phyloP scores from a whole-genome alignment of 75 land plant species.

The Picea sitchensis region DNA sequence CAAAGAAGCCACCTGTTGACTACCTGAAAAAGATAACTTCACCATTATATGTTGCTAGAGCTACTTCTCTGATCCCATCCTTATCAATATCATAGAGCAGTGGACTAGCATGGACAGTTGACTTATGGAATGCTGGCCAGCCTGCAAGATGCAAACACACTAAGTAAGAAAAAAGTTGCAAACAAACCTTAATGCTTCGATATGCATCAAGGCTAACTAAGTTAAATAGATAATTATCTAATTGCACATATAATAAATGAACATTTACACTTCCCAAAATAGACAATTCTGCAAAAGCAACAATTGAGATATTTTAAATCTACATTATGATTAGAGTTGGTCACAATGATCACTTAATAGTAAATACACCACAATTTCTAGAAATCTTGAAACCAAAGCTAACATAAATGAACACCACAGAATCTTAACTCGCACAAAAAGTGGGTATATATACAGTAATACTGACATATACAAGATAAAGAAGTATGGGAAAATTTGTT shows the following conservation, averaged over 20 bases:
- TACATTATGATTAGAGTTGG: too few species aligned
- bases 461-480: too few species aligned
- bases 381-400: too few species aligned
- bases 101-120: constrained; percentile 93
- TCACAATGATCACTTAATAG: too few species aligned
- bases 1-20: constrained; percentile 8
- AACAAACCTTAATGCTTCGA: too few species aligned
- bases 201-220: too few species aligned
- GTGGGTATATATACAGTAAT: too few species aligned
- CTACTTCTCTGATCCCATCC: constrained; percentile 93
- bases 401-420: too few species aligned
- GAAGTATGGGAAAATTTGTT: too few species aligned
- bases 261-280: neutral
- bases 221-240: too few species aligned
- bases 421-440: too few species aligned
- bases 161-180: neutral
- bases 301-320: neutral
- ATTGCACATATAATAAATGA: neutral
- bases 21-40: constrained; percentile 97
- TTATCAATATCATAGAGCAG: constrained; percentile 95
- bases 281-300: neutral
- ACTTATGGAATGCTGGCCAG: constrained; percentile 97
- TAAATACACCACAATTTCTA: too few species aligned
- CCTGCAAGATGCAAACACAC: constrained; percentile 39
- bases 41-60: constrained; percentile 93